These are phyloP conservation scores for Pyrus hybrid DNA, from an alignment of 331 rosid genomes.

Conservation along the genomic window DNA sequence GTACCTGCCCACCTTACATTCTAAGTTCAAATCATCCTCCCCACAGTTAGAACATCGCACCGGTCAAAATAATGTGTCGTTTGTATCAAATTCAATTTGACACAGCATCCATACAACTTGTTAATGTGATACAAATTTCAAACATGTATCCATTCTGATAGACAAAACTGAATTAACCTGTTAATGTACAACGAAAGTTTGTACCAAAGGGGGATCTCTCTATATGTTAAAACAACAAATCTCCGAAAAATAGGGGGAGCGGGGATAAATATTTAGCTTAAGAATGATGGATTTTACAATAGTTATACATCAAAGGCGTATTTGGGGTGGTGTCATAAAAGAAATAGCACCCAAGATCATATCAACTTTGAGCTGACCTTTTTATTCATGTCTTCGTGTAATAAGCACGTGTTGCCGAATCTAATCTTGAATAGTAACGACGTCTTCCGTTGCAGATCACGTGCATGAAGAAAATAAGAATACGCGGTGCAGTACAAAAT, in stretches of 20 bases:
- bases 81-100: not conserved
- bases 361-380: constrained; percentile 16
- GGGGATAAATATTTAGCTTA: not conserved
- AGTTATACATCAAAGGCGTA: not conserved
- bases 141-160: not conserved
- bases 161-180: constrained; percentile 4
- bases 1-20: no score
- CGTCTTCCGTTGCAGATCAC: not conserved
- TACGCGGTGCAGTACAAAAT: constrained; percentile 11
- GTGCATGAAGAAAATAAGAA: constrained; percentile 16
- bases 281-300: constrained; percentile 8
- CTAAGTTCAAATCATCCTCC: not conserved
- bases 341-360: constrained; percentile 12
- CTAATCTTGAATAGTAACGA: constrained; percentile 2
- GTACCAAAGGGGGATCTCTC: not conserved
- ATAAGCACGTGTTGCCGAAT: constrained; percentile 16
- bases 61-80: not conserved
- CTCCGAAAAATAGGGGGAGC: not conserved
- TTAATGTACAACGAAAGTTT: not conserved
- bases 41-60: not conserved
- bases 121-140: not conserved
- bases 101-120: not conserved
- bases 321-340: not conserved
- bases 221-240: not conserved
- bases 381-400: constrained; percentile 20